These are phyloP conservation scores for Lentinus tigrinus DNA, from an alignment of 768 basidiomycete species.

Conservation along the genomic window DNA sequence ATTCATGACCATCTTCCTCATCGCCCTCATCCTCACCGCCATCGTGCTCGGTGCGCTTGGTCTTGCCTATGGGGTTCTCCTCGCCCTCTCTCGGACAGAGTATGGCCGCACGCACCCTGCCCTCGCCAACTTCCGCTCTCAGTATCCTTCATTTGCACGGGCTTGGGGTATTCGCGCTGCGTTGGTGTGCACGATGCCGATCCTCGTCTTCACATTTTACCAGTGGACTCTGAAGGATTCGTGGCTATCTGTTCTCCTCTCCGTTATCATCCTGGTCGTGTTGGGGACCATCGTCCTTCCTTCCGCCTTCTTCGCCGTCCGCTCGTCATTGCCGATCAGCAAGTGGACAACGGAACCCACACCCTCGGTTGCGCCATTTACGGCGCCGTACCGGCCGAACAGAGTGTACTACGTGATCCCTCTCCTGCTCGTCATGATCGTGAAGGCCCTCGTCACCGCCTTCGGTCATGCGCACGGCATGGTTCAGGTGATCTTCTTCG, in stretches of 20 bases:
- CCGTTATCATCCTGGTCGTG: constrained; percentile 63
- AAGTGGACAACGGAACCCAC: constrained; percentile 6
- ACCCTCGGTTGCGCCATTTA: constrained; percentile 53
- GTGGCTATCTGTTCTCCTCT: constrained; percentile 79
- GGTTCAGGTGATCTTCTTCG: constrained; percentile 65
- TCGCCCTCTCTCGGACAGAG: constrained; percentile 30
- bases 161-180: constrained; percentile 70
- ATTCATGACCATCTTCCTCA: constrained; percentile 86
- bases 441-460: constrained; percentile 72
- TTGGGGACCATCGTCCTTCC: constrained; percentile 47
- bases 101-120: constrained; percentile 21
- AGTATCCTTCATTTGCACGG: constrained; percentile 47
- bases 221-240: constrained; percentile 93
- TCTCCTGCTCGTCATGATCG: constrained; percentile 54
- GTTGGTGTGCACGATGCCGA: constrained; percentile 64
- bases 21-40: constrained; percentile 64
- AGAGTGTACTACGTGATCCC: constrained; percentile 69
- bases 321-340: constrained; percentile 26
- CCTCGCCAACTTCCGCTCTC: constrained; percentile 22
- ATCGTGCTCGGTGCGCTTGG: constrained; percentile 52
- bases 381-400: constrained; percentile 61
- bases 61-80: constrained; percentile 47
- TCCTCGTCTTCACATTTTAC: constrained; percentile 77
- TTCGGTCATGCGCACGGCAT: constrained; percentile 60
- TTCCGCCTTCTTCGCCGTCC: constrained; percentile 49